Percentiles rank a stretch among this genome's conserved stretches.
phyloP scores from a whole-genome alignment of 768 basidiomycete genomes.

The Kwoniella bestiolae region DNA sequence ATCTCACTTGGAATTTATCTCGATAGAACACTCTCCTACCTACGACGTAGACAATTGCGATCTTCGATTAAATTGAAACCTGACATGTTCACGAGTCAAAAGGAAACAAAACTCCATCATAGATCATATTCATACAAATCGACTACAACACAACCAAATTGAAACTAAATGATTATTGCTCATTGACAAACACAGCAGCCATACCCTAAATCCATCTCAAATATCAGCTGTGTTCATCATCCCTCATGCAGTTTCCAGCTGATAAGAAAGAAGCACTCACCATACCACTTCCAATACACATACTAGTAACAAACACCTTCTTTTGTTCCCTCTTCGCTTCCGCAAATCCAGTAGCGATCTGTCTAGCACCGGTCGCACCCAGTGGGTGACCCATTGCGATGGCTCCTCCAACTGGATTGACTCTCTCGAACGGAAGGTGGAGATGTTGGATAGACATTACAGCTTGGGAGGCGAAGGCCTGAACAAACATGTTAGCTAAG shows the following conservation, averaged over 20 bases:
- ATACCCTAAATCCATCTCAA: conserved; percentile 24
- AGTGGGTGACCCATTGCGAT: conserved; percentile 64
- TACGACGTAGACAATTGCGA: too few relatives aligned
- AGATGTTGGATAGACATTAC: conserved; percentile 88
- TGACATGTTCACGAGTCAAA: not conserved
- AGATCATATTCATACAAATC: conserved; percentile 7
- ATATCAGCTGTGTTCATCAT: conserved; percentile 8
- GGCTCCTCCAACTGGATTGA: conserved; percentile 81
- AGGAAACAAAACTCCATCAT: not conserved
- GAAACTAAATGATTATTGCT: conserved; percentile 39
- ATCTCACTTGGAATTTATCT: too few relatives aligned
- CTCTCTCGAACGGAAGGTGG: conserved; percentile 66
- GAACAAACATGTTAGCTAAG: conserved; percentile 75
- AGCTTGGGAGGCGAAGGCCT: conserved; percentile 86
- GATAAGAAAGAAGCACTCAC: conserved; percentile 50
- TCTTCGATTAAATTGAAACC: too few relatives aligned
- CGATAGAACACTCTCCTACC: too few relatives aligned
- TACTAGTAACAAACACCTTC: conserved; percentile 77
- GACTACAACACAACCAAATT: not conserved
- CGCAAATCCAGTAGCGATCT: conserved; percentile 84
- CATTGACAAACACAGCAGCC: conserved; percentile 53
- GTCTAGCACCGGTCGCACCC: conserved; percentile 74
- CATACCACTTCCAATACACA: conserved; percentile 84
- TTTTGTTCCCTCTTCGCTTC: conserved; percentile 73
- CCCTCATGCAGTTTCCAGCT: not conserved